A percentile compares a stretch with the other conserved stretches of the same genome.
phyloP scores from a whole-genome alignment of 2,329 filamentous ascomycete species.

The Diaporthe aspalathi region DNA sequence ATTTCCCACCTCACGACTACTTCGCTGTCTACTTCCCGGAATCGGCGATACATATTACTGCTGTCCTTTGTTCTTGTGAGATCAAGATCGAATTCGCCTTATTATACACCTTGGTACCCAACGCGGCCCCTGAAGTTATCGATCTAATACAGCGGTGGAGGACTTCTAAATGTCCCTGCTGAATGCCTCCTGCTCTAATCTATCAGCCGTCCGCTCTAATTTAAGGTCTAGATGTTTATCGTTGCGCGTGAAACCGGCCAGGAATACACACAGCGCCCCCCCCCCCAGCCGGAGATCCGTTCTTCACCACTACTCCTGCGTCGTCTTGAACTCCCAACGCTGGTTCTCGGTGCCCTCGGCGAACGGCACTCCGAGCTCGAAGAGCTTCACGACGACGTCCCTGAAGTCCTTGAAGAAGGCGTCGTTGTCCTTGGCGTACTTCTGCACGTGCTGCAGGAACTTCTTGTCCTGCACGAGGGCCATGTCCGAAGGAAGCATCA shows the following conservation, averaged over 20 bases:
- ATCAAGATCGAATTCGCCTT: background rate
- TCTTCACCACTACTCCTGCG: slow-evolving; percentile 45
- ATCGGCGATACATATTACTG: background rate
- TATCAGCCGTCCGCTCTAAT: background rate
- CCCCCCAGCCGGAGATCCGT: background rate
- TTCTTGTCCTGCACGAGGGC: slow-evolving; percentile 88
- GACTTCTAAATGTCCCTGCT: background rate
- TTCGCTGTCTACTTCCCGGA: background rate
- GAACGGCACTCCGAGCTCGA: slow-evolving; percentile 96
- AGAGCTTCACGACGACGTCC: slow-evolving; percentile 81
- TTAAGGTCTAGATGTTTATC: background rate
- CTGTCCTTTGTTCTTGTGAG: background rate
- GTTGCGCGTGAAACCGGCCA: background rate
- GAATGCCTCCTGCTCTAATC: background rate
- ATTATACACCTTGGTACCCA: background rate
- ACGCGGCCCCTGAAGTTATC: background rate
- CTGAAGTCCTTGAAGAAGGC: slow-evolving; percentile 95
- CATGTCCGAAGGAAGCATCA: slow-evolving; percentile 98
- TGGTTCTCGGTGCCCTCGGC: slow-evolving; percentile 67
- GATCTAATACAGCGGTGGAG: background rate
- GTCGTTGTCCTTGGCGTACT: slow-evolving; percentile 91
- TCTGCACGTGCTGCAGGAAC: slow-evolving; percentile 83
- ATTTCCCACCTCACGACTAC: background rate
- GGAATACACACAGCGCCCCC: no score
- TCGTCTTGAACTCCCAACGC: slow-evolving; percentile 73